Evolutionary conservation across 345 rosid species (phyloP).

Genomic region (Syzygium aromaticum): DNA sequence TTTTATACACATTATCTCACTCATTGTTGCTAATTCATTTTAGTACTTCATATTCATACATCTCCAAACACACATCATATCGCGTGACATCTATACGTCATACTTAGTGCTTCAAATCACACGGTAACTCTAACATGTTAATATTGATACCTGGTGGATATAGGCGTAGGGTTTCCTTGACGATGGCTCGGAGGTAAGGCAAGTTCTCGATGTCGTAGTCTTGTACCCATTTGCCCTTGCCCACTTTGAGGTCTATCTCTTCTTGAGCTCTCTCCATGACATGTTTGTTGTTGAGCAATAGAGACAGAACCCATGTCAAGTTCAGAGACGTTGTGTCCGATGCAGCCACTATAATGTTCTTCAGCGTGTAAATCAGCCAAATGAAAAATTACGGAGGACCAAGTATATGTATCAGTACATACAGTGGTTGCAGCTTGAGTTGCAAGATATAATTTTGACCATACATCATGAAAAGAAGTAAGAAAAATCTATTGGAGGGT

Average conservation of each 20-base stretch:
- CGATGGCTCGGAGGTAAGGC: constrained; percentile 38
- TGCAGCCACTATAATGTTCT: constrained; percentile 15
- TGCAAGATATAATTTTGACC: neutral
- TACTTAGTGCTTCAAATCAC: neutral
- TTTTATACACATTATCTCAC: neutral
- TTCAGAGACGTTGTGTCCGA: neutral
- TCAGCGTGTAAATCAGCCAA: neutral
- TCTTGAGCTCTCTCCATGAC: constrained; percentile 29
- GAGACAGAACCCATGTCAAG: neutral
- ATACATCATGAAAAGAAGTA: neutral
- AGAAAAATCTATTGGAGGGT: neutral
- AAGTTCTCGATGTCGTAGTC: constrained; percentile 47
- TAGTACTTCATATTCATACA: too few relatives aligned
- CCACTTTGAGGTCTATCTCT: constrained; percentile 43
- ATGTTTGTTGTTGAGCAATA: neutral
- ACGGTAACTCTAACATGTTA: neutral
- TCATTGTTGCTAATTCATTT: too few relatives aligned
- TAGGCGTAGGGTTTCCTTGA: constrained; percentile 51
- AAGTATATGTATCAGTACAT: neutral
- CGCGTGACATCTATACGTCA: neutral
- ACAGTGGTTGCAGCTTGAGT: neutral
- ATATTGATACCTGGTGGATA: constrained; percentile 23
- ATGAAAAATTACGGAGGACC: neutral
- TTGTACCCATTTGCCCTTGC: constrained; percentile 33
- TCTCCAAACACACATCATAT: neutral